Base-by-base conservation (phyloP, 1,284 basidiomycete genomes). In the Erythrobasidium hasegawianum region DNA sequence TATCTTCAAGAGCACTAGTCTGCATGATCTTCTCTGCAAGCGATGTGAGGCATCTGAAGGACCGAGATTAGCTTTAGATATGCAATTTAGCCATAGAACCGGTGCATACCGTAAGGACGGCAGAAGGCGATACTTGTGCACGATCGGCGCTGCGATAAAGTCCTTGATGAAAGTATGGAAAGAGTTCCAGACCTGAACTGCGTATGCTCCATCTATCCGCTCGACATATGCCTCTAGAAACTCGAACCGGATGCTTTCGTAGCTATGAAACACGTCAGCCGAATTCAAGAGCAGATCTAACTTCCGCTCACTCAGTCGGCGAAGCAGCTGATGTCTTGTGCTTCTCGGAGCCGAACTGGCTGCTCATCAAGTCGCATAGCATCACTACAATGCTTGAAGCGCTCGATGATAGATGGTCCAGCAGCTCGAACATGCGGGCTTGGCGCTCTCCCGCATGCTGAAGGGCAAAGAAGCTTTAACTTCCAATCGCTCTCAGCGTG, bases 201-300 rank as follows among this genome's bases (percentile, higher is more conserved):
- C 91, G 20, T 94, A 81, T 0, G 91, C 88, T 1, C 90, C 89
- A 76, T 97, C 94, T 54, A 98, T 78, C 5, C 87, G 84, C 20
- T 79, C 79, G n/a, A 96, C 77, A 74, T 97, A 97, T 64, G 86
- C 85, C 72, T 97, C 92, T 39, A 97, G 81, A 77, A 97, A 97
- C 41, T 81, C 83, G 80, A 92, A 91, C 20, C 41, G 58, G n/a
- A 26, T 27, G 16, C 22, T 54, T 56, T 60, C 57, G 45, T 83
- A 68, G 76, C 79, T 73, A 81, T n/a, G 81, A 13, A 4, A 33
- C 3, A 20, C 9, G 33, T 38, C 11, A 56, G 24, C 33, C 18
- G 4, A 16, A 53, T 16, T 16, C n/a, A 20, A 7, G 9, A n/a
- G 50, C 7, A 16, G 50, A 24, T 20, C 9, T 7, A 9, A 20